These are phyloP conservation scores for Cyclostephanos invisitatus DNA, from an alignment of 108 stramenopile genomes.

Conservation along the genomic window DNA sequence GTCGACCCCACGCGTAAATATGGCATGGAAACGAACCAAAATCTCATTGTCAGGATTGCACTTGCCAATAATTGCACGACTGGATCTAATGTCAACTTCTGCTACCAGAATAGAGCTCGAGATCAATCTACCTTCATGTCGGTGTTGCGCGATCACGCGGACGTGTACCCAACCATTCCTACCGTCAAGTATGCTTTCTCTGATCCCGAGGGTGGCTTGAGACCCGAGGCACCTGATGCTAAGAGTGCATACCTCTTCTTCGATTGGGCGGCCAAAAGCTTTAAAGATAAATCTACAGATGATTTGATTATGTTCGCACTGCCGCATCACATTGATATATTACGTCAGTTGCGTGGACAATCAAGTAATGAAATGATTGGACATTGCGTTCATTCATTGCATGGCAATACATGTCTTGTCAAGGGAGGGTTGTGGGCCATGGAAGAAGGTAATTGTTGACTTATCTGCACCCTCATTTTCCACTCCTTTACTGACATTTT, in stretches of 20 bases:
- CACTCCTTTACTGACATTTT: neutral
- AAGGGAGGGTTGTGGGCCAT: constrained; percentile 34
- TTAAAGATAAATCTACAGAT: constrained; percentile 33
- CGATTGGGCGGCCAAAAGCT: constrained; percentile 35
- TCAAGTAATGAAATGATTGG: constrained; percentile 38
- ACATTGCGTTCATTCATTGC: constrained; percentile 27
- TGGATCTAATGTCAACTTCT: constrained; percentile 62
- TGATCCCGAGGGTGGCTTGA: constrained; percentile 34
- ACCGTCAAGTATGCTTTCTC: constrained; percentile 56
- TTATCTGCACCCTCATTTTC: neutral
- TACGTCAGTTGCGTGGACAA: constrained; percentile 28
- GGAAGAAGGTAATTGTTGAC: constrained; percentile 26
- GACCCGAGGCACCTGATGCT: constrained; percentile 28
- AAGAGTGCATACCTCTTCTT: constrained; percentile 45
- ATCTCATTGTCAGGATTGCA: constrained; percentile 73
- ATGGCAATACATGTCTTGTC: constrained; percentile 42
- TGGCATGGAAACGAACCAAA: constrained; percentile 18
- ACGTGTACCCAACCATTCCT: constrained; percentile 67
- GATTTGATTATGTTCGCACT: constrained; percentile 64
- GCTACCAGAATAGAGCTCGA: constrained; percentile 43
- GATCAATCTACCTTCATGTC: constrained; percentile 57
- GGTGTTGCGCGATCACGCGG: constrained; percentile 62
- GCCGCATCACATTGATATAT: constrained; percentile 72
- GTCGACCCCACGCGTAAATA: constrained; percentile 4
- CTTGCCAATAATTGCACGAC: constrained; percentile 79